Base-by-base conservation (phyloP, 1,284 basidiomycete species). In the Gymnopus androsaceus region DNA sequence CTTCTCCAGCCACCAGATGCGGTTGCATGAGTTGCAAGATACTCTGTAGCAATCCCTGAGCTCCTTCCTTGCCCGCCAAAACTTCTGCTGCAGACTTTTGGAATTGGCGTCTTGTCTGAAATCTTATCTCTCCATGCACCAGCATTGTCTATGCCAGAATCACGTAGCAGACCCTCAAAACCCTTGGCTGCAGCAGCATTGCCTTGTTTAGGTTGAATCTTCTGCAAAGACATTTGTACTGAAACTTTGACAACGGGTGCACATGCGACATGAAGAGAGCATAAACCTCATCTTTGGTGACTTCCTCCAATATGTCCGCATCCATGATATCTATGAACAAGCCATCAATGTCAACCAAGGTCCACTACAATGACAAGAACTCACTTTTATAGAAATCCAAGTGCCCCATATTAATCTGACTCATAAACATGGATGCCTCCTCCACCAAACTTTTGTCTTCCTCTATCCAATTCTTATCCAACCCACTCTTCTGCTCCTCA, bases 171-270 rank as follows among this genome's bases (percentile, higher is more conserved):
- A 25, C 66, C 69, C 59, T 85, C 77, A 61, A 94, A 88, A 3
- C 81, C 85, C 58, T 83, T 76, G 31, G 85, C 82, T 4, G 90
- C 89, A 2, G 79, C 77, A 4, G 74, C 65, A 66, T 88, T 90
- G 67, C 95, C 83, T 61, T 82, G 84, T 61, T 76, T 77, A 4
- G 78, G 70, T 7, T 72, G 77, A 3, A 81, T 75, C 66, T 83
- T 88, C 64, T 86, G 85, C 4, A 92, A 92, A 47, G 77, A 74
- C 68, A 93, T 75, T 64, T 97, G 94, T n/a, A 94, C 75, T 0
- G 94, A 92, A 25, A 96, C 27, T 76, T 61, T 0, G 90, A 92
- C 1, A 80, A 81, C 1, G 88, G 88, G 68, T 94, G 87, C 45
- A 94, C 82, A 55, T 81, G n/a, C n/a, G n/a, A n/a, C n/a, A n/a